Base-by-base conservation (phyloP, 1,284 basidiomycete genomes). In the Stygiomarasmius scandens region DNA sequence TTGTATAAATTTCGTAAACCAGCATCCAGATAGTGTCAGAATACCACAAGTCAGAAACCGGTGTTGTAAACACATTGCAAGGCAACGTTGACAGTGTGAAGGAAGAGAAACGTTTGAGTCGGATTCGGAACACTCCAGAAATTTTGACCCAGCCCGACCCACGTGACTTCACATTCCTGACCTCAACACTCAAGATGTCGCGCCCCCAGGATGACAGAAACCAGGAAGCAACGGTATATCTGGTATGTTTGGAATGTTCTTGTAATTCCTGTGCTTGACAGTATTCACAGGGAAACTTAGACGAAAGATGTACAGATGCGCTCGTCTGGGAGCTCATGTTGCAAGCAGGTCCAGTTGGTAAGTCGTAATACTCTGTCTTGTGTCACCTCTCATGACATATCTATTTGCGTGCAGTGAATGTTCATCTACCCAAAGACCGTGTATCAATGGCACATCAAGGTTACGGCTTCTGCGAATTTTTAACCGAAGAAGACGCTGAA, bases 261-360 rank as follows among this genome's bases (percentile, higher is more conserved):
- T 54, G 25, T 47, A 49, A 44, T 20, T 16, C 16, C n/a, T 3
- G 29, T 20, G 16, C 32, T n/a, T 12, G 1, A 24, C 32, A 22
- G 47, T 44, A 8, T 27, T 56, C n/a, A 5, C 63, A 96, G 95
- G 96, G 96, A 61, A 99, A 99, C 72, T 83, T 99, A 36, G 96
- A 99, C 69, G 97, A 98, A 72, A 85, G 94, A 56, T 95, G 92
- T 68, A 85, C 92, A 8, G 96, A 99, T 72, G 93, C 95, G 47
- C 81, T 99, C 62, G 81, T 99, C 61, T 99, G 96, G 96, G 96
- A 99, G 77, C 79, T 99, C 50, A 99, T 99, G 96, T 77, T 98
- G 60, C 96, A 98, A 77, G 96, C 96, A 11, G 96, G 96, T 5
- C 96, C 96, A 62, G 93, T 98, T 54, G 94, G 95, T 94, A 69